Evolutionary conservation across 1,284 basidiomycete species (phyloP), one percentile per base, ranked within the genome.

Genomic region (Paramarasmius palmivorus): DNA sequence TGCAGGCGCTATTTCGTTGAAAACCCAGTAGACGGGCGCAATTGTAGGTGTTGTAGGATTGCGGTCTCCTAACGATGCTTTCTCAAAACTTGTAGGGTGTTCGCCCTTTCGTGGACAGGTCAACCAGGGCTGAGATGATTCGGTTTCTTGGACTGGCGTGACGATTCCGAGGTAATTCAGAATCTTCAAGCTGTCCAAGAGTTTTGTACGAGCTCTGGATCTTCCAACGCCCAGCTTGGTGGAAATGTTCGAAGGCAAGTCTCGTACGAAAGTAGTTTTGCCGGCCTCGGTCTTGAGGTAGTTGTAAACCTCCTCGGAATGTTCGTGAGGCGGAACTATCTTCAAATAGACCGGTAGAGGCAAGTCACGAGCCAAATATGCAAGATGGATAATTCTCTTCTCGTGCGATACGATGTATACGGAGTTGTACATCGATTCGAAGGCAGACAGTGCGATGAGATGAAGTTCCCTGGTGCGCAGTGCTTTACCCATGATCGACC

Each of bases 381-480:
- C 69, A 20, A 84, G 61, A 32, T 81, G 68, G 32, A 91, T 58
- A 53, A 92, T 79, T 49, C 78, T 73, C 39, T 80, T 67, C 34
- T 80, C 70, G 15, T 63, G 63, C 2, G 84, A 86, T 44, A 85
- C 73, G 50, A 89, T 68, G 53, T 74, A 66, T 1, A 68, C 56
- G 17, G 76, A 79, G 4, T 68, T 51, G 26, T 62, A 57, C 1
- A 58, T 52, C 5, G 65, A 64, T 59, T 79, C 74, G 40, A 90
- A 74, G 5, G 76, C 69, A n/a, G 70, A 65, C 29, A 87, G 68
- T 15, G 72, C 69, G 41, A 74, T 69, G n/a, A 87, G 66, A 65
- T 92, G 88, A 2, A 92, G 68, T 54, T 80, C 74, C 34, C 81
- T 80, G 10, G 82, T 79, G 38, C 90, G 79, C 8, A 81, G 69